A percentile compares a stretch with the other conserved stretches of the same genome.
phyloP scores from a whole-genome alignment of 2,329 filamentous ascomycete species.

The Penicillium concentricum region DNA sequence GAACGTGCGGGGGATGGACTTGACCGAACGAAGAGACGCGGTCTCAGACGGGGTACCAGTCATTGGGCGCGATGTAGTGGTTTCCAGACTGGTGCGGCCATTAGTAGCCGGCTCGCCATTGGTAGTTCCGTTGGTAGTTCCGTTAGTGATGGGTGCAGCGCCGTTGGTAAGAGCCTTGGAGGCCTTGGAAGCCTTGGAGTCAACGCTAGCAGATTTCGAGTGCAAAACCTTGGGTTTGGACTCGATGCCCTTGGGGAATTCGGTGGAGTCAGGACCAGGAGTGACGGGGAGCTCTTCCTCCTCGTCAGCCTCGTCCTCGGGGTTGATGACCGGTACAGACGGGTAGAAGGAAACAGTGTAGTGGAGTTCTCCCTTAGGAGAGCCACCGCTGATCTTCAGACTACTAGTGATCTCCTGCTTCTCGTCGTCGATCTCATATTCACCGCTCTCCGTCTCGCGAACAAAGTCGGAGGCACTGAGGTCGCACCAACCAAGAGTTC shows the following conservation, averaged over 20 bases:
- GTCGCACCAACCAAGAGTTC: slow-evolving; percentile 79
- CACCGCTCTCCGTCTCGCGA: slow-evolving; percentile 71
- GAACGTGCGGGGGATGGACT: slow-evolving; percentile 69
- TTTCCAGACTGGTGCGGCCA: slow-evolving; percentile 34
- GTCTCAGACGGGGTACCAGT: slow-evolving; percentile 49
- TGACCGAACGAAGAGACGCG: slow-evolving; percentile 46
- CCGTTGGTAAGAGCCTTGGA: slow-evolving; percentile 19
- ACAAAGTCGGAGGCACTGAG: slow-evolving; percentile 77
- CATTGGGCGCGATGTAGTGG: slow-evolving; percentile 33
- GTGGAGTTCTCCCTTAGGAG: slow-evolving; percentile 74
- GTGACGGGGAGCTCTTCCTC: slow-evolving; percentile 35
- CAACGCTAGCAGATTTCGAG: slow-evolving; percentile 30
- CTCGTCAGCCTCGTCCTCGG: slow-evolving; percentile 64
- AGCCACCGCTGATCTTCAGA: slow-evolving; percentile 70
- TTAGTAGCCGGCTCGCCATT: slow-evolving; percentile 40
- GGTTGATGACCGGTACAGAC: slow-evolving; percentile 80
- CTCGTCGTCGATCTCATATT: slow-evolving; percentile 74
- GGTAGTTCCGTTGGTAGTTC: slow-evolving; percentile 33
- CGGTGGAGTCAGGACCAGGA: slow-evolving; percentile 7
- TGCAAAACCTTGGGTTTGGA: slow-evolving; percentile 28
- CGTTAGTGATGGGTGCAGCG: neutral
- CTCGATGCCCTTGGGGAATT: slow-evolving; percentile 31
- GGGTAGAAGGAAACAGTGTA: slow-evolving; percentile 91
- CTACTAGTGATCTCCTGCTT: slow-evolving; percentile 67
- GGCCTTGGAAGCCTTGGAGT: slow-evolving; percentile 29